A percentile compares a stretch with the other conserved stretches of the same genome.
phyloP scores from a whole-genome alignment of 805 yeast genomes.

The Ogataea neopini region DNA sequence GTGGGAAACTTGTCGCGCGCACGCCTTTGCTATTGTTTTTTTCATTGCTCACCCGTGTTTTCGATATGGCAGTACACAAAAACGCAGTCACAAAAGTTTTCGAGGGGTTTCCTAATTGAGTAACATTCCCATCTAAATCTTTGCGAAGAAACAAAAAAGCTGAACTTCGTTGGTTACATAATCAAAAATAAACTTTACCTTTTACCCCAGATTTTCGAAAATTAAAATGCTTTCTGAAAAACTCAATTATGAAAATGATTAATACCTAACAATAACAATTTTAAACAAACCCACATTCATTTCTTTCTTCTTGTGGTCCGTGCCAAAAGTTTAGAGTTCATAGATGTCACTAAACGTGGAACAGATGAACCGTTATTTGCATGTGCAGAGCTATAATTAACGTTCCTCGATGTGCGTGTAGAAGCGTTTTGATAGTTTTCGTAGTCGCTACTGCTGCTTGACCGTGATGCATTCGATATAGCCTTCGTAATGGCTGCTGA shows the following conservation, averaged over 20 bases:
- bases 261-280: background rate
- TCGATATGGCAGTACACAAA: slow-evolving; percentile 3
- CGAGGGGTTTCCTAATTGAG: background rate
- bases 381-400: background rate
- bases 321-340: slow-evolving; percentile 63
- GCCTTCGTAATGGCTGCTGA: slow-evolving; percentile 38
- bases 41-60: background rate
- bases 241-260: slow-evolving; percentile 1
- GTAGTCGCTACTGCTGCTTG: slow-evolving; percentile 6
- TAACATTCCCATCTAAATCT: background rate
- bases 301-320: slow-evolving; percentile 50
- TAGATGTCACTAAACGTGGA: slow-evolving; percentile 45
- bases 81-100: slow-evolving; percentile 23
- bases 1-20: background rate
- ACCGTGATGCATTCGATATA: slow-evolving; percentile 22
- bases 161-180: background rate
- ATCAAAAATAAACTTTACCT: background rate
- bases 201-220: background rate
- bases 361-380: slow-evolving; percentile 6
- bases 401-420: slow-evolving; percentile 1
- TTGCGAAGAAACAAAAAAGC: too few species aligned
- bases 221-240: background rate
- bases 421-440: slow-evolving; percentile 1
- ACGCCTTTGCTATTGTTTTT: slow-evolving; percentile 9
- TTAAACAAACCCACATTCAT: background rate